Evolutionary conservation across 1,284 basidiomycete genomes (phyloP), one percentile per base, ranked within the genome.

Genomic region (Ustilago bromivora): DNA sequence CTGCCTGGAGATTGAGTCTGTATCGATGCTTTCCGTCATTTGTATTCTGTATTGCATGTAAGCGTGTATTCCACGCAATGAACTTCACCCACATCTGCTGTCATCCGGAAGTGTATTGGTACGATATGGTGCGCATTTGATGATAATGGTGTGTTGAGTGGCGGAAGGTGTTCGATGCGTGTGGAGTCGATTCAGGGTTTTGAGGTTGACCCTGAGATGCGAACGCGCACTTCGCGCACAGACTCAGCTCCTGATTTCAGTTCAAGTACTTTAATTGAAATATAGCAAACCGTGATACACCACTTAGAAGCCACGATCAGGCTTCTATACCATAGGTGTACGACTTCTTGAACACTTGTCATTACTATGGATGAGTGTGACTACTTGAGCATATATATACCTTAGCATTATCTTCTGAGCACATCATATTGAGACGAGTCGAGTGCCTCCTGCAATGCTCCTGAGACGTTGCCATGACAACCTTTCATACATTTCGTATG

Each of bases 1-100:
- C 19, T 56, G 6, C 74, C 74, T 2, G 69, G 74, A 52, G 68
- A 76, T 32, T 64, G 56, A 63, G 6, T 31, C 23, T 28, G 23
- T 23, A 15, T 12, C 3, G 13, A 6, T 17, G 34, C 7, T 46
- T 43, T 15, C 15, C 13, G 43, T 46, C 17, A 8, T 13, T 40
- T 47, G 36, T 41, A 43, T 4, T 57, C 13, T 40, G 46, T 61
- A 57, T 31, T 23, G 32, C 40, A 17, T 17, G 47, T 54, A 43
- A 32, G 41, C 17, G 35, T 60, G 64, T 49, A 31, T 34, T 54
- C 19, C 13, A 15, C n/a, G 23, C 41, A 47, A 55, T 61, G 36
- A 47, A 41, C 32, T 41, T 8, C 46, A 52, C 15, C 31, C 41
- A 36, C 36, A 19, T n/a, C 9, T 23, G 34, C 32, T 15, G 31